Evolutionary conservation across 2,329 filamentous ascomycete genomes (phyloP).

Genomic region (Colletotrichum falcatum): DNA sequence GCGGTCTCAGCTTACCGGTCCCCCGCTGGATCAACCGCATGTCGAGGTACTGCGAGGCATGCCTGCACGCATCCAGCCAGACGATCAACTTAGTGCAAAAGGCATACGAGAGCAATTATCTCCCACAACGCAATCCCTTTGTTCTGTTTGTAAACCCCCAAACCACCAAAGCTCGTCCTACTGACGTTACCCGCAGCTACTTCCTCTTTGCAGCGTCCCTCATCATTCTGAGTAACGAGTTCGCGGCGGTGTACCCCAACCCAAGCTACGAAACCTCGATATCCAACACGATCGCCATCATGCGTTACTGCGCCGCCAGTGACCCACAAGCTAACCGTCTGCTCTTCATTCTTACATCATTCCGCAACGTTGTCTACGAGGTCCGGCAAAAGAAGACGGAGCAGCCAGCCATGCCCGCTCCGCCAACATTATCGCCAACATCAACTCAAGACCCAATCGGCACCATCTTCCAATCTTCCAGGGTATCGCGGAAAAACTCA

Average conservation of each 20-base stretch:
- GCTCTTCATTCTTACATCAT: conserved; percentile 62
- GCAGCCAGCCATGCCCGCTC: conserved; percentile 44
- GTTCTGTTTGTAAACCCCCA: conserved; percentile 60
- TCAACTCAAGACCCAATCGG: conserved; percentile 45
- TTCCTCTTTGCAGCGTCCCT: conserved; percentile 68
- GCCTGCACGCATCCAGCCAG: conserved; percentile 62
- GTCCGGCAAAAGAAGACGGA: conserved; percentile 33
- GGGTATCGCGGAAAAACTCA: conserved; percentile 37
- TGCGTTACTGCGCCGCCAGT: conserved; percentile 60
- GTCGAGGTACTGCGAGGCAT: conserved; percentile 58
- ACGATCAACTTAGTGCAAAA: conserved; percentile 61
- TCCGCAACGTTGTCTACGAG: conserved; percentile 55
- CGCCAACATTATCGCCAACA: conserved; percentile 38
- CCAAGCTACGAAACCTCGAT: conserved; percentile 55
- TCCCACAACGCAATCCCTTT: conserved; percentile 67
- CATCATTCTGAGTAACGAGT: conserved; percentile 68
- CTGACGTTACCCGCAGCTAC: conserved; percentile 55
- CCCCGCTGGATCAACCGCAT: conserved; percentile 42
- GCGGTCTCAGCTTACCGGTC: conserved; percentile 42
- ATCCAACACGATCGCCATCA: conserved; percentile 58
- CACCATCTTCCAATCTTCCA: conserved; percentile 45
- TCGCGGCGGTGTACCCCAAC: conserved; percentile 62
- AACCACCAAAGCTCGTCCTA: not conserved
- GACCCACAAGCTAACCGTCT: conserved; percentile 64
- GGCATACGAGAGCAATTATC: conserved; percentile 57